phyloP scores from a whole-genome alignment of 2,329 filamentous ascomycete genomes.

The Colletotrichum camelliae region DNA sequence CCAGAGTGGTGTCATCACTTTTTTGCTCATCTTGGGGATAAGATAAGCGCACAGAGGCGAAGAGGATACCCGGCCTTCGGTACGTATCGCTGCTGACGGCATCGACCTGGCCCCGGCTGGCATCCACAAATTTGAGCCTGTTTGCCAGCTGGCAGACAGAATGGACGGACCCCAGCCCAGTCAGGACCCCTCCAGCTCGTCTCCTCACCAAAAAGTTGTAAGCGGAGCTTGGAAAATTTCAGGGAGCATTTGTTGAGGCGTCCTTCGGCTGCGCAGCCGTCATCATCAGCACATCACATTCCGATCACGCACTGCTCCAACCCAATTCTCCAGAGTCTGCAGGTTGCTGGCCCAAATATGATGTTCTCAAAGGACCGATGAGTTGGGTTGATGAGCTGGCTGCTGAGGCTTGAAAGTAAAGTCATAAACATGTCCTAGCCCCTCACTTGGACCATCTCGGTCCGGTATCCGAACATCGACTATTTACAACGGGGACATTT shows the following conservation, averaged over 20 bases:
- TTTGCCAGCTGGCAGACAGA: neutral
- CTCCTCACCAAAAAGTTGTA: conserved; percentile 14
- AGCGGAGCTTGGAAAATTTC: conserved; percentile 8
- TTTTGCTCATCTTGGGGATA: neutral
- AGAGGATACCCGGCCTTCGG: neutral
- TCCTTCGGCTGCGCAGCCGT: neutral
- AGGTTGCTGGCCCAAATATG: neutral
- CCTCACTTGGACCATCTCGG: neutral
- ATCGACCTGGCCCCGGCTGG: neutral
- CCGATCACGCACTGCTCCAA: neutral
- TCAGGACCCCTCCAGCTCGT: neutral
- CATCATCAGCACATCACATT: neutral
- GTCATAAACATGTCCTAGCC: neutral
- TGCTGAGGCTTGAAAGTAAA: neutral
- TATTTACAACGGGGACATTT: neutral
- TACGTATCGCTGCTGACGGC: neutral
- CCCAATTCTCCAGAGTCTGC: neutral
- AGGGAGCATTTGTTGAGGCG: conserved; percentile 17
- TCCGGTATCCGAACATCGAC: neutral
- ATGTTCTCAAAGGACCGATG: neutral
- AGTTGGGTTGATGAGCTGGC: neutral
- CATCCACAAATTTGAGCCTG: rapidly evolving
- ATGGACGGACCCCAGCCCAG: neutral
- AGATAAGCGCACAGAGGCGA: neutral
- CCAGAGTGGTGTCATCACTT: neutral